A percentile compares a stretch with the other conserved stretches of the same genome.
phyloP scores from a whole-genome alignment of 2,329 filamentous ascomycete species.

The Neocucurbitaria cava region DNA sequence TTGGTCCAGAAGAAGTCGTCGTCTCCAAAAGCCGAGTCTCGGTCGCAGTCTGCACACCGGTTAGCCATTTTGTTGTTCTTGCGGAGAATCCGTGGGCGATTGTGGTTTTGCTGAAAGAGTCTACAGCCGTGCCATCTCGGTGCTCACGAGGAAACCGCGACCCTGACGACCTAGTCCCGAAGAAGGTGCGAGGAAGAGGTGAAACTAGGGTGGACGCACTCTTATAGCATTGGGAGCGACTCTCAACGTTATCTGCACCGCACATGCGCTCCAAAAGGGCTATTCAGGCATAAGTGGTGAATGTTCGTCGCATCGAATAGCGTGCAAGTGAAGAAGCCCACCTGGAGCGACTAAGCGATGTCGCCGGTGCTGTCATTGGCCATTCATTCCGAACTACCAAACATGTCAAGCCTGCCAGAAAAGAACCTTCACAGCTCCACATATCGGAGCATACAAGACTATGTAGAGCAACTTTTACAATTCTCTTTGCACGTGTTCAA shows the following conservation, averaged over 20 bases:
- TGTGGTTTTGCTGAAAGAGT: no score
- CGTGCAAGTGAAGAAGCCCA: slow-evolving; percentile 11
- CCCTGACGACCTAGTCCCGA: not conserved
- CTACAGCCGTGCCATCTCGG: not conserved
- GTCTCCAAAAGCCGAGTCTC: slow-evolving; percentile 42
- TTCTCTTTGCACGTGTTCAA: not conserved
- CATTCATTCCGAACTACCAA: slow-evolving; percentile 1
- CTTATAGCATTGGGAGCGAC: not conserved
- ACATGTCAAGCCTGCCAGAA: not conserved
- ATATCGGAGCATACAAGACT: not conserved
- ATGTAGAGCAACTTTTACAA: not conserved
- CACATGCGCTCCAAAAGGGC: not conserved
- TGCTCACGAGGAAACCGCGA: not conserved
- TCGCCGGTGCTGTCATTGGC: slow-evolving; percentile 18
- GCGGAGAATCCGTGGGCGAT: not conserved
- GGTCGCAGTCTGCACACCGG: slow-evolving; percentile 32
- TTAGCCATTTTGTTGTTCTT: slow-evolving; percentile 37
- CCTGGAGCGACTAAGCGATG: slow-evolving; percentile 17
- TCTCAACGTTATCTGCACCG: no score
- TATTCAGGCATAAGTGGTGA: slow-evolving; percentile 2
- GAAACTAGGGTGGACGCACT: not conserved
- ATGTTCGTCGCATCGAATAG: slow-evolving; percentile 19
- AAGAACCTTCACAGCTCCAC: not conserved
- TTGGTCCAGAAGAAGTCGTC: slow-evolving; percentile 32
- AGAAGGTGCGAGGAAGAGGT: not conserved